Evolutionary conservation across 2,329 filamentous ascomycete genomes (phyloP), one percentile per base, ranked within the genome.

Genomic region (Shiraia bambusicola): DNA sequence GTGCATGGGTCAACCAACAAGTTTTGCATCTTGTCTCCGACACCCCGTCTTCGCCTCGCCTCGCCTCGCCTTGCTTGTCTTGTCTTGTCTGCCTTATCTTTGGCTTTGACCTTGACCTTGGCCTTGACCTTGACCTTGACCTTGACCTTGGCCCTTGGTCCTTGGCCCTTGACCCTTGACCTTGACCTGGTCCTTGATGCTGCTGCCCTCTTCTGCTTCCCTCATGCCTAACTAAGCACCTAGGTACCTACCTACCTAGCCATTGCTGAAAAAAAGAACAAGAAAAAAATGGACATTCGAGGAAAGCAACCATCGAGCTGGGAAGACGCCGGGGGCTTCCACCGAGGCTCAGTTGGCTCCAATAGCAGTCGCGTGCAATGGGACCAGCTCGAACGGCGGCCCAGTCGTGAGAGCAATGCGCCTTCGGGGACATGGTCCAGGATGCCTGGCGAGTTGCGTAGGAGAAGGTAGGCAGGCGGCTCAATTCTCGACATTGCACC

Each of bases 301-400:
- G 63, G 63, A 39, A 69, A 68, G 50, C 67, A 67, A 54, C 73
- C 73, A n/a, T 58, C 72, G 22, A 70, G 63, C 24, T 76, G 73
- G 73, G 62, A 67, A 42, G 68, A 69, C 37, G 75, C 75, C 54
- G 72, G 75, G 37, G 68, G 68, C 42, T 67, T 59, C 32, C 66
- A 69, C 38, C 54, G 67, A 37, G 67, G 65, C 26, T 76, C 74
- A 1, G 56, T 70, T 14, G 71, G 63, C 36, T 74, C 72, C 1
- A 55, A 49, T 2, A 51, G 47, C 25, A 70, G 64, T 53, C 64
- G 56, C 45, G 57, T 71, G 39, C 67, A 69, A 15, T 71, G 67
- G 66, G 65, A 64, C 50, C 58, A 66, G 31, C 58, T 65, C 25
- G 60, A 65, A 36, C 50, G 63, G 9, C 45, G 54, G 10, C 54